Percentiles rank a stretch among this genome's conserved stretches.
These are phyloP conservation scores for Elsinoe ampelina DNA, from an alignment of 2,329 filamentous ascomycete species.

Conservation along the genomic window DNA sequence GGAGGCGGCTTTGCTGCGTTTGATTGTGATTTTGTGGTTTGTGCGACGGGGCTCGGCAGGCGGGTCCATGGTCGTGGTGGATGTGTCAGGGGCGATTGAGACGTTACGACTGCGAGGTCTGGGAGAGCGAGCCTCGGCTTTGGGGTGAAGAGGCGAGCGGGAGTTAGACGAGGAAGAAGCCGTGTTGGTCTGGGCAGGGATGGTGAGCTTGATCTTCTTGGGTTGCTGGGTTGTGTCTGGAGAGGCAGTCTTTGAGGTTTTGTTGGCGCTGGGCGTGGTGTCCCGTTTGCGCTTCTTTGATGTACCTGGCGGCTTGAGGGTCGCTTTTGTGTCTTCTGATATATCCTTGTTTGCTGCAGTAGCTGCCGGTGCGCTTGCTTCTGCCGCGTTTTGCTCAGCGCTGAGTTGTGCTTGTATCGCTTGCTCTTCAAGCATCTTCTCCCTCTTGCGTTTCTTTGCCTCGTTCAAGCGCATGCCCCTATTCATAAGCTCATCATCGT, in stretches of 20 bases:
- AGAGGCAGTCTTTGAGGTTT: slow-evolving; percentile 10
- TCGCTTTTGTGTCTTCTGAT: neutral
- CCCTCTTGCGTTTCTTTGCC: slow-evolving; percentile 63
- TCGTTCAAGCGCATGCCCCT: slow-evolving; percentile 71
- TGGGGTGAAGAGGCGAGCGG: slow-evolving; percentile 35
- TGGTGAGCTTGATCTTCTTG: slow-evolving; percentile 29
- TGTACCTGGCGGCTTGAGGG: slow-evolving; percentile 15
- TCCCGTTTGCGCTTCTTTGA: slow-evolving; percentile 49
- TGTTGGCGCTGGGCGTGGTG: slow-evolving; percentile 26
- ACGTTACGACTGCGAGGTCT: slow-evolving; percentile 15
- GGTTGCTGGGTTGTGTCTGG: slow-evolving; percentile 21
- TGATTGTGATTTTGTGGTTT: slow-evolving; percentile 30
- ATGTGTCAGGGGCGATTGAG: neutral
- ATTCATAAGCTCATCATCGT: slow-evolving; percentile 57
- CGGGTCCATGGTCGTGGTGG: slow-evolving; percentile 14
- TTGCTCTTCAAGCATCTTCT: slow-evolving; percentile 46
- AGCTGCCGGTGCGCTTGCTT: neutral
- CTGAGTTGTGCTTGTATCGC: slow-evolving; percentile 27
- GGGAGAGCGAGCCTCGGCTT: slow-evolving; percentile 14
- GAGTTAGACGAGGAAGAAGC: slow-evolving; percentile 26
- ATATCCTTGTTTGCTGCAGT: neutral
- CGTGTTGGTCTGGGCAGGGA: slow-evolving; percentile 17
- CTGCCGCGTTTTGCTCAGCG: slow-evolving; percentile 23
- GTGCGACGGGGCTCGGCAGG: slow-evolving; percentile 20
- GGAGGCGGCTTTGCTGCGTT: slow-evolving; percentile 37